Evolutionary conservation across 2,329 filamentous ascomycete species (phyloP).

Genomic region (Penicillium sp.): DNA sequence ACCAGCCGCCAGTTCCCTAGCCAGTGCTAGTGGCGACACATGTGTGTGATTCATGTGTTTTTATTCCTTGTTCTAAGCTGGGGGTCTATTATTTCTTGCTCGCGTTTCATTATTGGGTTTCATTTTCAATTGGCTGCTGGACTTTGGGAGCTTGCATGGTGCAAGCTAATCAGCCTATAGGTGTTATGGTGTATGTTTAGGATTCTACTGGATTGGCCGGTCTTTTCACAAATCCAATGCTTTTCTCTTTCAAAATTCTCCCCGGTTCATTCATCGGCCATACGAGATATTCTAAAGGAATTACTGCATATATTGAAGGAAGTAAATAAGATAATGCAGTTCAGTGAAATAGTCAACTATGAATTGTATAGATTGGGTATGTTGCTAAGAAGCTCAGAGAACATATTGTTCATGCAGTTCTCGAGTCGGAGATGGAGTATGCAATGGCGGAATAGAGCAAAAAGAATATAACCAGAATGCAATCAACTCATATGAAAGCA

Average conservation of each 20-base stretch:
- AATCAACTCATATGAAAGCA: neutral
- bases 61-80: neutral
- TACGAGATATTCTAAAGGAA: no score
- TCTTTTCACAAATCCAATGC: neutral
- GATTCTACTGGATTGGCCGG: neutral
- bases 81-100: neutral
- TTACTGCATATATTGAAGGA: no score
- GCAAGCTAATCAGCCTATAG: neutral
- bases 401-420: neutral
- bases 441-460: neutral
- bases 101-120: neutral
- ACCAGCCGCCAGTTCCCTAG: slow-evolving; percentile 33
- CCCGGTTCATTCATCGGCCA: neutral
- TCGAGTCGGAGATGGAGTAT: neutral
- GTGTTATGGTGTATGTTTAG: neutral
- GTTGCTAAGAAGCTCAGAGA: neutral
- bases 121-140: neutral
- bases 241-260: neutral
- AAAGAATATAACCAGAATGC: neutral
- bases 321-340: neutral
- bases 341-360: neutral
- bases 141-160: neutral
- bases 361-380: neutral
- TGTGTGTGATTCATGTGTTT: neutral
- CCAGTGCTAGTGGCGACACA: slow-evolving; percentile 27